These are phyloP conservation scores for Protostelium mycophagum DNA, from an alignment of 78 protist species.

Conservation along the genomic window DNA sequence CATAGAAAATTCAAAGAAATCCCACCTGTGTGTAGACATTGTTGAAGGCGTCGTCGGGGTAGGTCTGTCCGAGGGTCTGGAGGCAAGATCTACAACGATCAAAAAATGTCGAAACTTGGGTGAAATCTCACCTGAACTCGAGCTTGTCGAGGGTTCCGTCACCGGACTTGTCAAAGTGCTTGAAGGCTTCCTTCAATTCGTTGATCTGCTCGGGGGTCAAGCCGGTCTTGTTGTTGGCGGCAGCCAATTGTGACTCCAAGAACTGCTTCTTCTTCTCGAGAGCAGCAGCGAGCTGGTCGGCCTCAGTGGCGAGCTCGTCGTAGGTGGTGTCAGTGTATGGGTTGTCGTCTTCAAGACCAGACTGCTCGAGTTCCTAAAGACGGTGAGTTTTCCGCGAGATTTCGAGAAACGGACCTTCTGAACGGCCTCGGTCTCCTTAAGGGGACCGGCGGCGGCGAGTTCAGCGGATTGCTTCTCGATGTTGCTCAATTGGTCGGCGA, in stretches of 20 bases:
- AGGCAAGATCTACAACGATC: slow-evolving; percentile 1
- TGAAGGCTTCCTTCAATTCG: slow-evolving; percentile 52
- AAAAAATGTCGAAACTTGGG: too few relatives aligned
- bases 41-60: neutral
- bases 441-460: slow-evolving; percentile 41
- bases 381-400: slow-evolving; percentile 28
- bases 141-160: slow-evolving; percentile 41
- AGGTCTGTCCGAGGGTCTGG: neutral
- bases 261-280: slow-evolving; percentile 53
- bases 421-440: slow-evolving; percentile 36
- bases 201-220: slow-evolving; percentile 56
- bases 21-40: neutral
- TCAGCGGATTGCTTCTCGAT: slow-evolving; percentile 32
- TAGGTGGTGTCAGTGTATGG: slow-evolving; percentile 53
- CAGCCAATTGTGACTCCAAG: slow-evolving; percentile 43
- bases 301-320: slow-evolving; percentile 42
- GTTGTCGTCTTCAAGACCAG: slow-evolving; percentile 47
- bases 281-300: slow-evolving; percentile 34
- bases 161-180: slow-evolving; percentile 62
- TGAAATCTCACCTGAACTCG: too few relatives aligned
- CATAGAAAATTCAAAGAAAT: neutral
- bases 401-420: slow-evolving; percentile 39
- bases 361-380: slow-evolving; percentile 51
- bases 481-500: slow-evolving; percentile 39
- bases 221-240: slow-evolving; percentile 43